These are phyloP conservation scores for Omphalea diandra DNA, from an alignment of 441 rosid genomes.

Conservation along the genomic window DNA sequence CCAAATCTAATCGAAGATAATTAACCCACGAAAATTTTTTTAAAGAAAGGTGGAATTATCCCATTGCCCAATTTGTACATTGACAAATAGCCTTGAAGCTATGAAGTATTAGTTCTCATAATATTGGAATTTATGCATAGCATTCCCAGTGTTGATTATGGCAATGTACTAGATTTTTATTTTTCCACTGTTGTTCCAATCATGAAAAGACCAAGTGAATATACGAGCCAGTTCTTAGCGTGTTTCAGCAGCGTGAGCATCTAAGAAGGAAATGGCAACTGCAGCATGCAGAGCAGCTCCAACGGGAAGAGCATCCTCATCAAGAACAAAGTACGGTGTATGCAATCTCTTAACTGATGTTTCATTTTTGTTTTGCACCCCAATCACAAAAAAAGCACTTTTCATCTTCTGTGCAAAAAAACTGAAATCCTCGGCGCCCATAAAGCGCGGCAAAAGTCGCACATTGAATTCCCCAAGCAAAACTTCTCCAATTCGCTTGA, in stretches of 20 bases:
- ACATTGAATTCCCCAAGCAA: slow-evolving; percentile 29
- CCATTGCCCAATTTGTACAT: neutral
- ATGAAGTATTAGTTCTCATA: neutral
- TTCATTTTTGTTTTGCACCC: slow-evolving; percentile 10
- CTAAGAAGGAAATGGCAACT: slow-evolving; percentile 28
- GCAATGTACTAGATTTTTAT: neutral
- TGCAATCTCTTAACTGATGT: slow-evolving; percentile 15
- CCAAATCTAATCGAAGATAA: too few species aligned
- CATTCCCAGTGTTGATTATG: neutral
- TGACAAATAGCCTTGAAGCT: neutral
- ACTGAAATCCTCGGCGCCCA: slow-evolving; percentile 28
- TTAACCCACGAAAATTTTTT: too few species aligned
- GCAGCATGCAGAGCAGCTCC: slow-evolving; percentile 33
- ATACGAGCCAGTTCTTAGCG: neutral
- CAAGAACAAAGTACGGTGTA: slow-evolving; percentile 18
- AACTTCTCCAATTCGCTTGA: slow-evolving; percentile 25
- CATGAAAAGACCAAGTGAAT: neutral
- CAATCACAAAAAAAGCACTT: slow-evolving; percentile 23
- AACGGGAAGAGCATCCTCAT: slow-evolving; percentile 29
- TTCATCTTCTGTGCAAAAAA: slow-evolving; percentile 26
- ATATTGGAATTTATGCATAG: too few species aligned
- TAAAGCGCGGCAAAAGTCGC: neutral
- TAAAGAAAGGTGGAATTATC: too few species aligned
- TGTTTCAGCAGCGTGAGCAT: neutral
- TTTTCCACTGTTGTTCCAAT: neutral